Percentiles rank a stretch among this genome's conserved stretches.
Evolutionary conservation across 2,329 filamentous ascomycete species (phyloP).

Genomic region (Curvularia sp.): DNA sequence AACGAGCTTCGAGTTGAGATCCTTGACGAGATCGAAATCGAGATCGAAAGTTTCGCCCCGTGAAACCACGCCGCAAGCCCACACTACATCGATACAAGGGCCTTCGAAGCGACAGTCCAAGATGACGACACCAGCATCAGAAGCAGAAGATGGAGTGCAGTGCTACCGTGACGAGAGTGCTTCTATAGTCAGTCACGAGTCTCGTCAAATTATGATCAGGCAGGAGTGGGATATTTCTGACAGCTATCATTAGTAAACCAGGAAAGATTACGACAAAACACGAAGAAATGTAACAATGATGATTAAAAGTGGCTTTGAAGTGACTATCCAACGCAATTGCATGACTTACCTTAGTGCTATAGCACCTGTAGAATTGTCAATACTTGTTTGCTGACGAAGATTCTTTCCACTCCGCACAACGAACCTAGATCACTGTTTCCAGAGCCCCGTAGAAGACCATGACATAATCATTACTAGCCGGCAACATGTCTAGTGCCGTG

Average conservation of each 20-base stretch:
- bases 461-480: conserved; percentile 2
- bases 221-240: background rate
- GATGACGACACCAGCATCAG: background rate
- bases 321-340: background rate
- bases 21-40: background rate
- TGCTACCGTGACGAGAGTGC: conserved; percentile 2
- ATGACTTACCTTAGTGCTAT: background rate
- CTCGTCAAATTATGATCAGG: conserved; percentile 10
- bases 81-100: background rate
- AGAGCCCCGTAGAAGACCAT: conserved; percentile 1
- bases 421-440: conserved; percentile 1
- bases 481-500: background rate
- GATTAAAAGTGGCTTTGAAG: background rate
- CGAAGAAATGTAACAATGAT: background rate
- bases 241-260: background rate
- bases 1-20: conserved; percentile 3
- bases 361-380: background rate
- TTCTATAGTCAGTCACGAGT: conserved; percentile 13
- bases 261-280: background rate
- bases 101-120: background rate
- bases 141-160: background rate
- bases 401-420: background rate
- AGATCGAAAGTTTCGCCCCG: background rate
- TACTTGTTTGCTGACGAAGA: too few relatives aligned
- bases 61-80: background rate